Evolutionary conservation across 108 stramenopile genomes (phyloP), one percentile per base, ranked within the genome.

Genomic region (Cyclostephanos tholiformis): DNA sequence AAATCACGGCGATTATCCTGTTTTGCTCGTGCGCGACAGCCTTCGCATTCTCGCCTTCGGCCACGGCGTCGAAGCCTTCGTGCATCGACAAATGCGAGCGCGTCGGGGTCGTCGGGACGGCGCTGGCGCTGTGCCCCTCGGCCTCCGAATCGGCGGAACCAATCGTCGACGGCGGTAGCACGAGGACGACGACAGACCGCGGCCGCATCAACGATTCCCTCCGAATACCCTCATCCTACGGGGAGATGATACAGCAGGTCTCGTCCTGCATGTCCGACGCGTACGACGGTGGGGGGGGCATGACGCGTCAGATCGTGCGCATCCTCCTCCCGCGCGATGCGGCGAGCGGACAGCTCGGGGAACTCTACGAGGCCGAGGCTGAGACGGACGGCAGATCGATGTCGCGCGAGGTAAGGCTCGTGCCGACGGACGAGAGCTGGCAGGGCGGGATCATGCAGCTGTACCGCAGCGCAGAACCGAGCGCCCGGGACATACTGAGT

Each of bases 401-500:
- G 29, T n/a, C 25, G 10, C 30, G 76, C 19, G 59, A 79, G 16
- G 53, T 84, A 14, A 82, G 84, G 13, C 78, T 96, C 52, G 90
- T 88, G 0, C 95, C 95, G 0, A 79, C 89, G 4, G 95, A 96
- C 71, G 95, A 96, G 76, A 83, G 82, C 26, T 96, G 95, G 95
- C 93, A 94, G 68, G 95, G 95, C n/a, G 95, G 95, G 4, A 94
- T 91, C 27, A 91, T 92, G 91, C 95, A 96, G 72, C 65, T 95
- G 11, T 95, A 95, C 50, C 82, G 91, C 30, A 82, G 90, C 2
- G 86, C 87, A n/a, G 73, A 87, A 6, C 89, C 88, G 4, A 87
- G 89, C 13, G 61, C 74, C 12, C 67, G 80, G 65, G 86, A 87
- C 65, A 87, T 92, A 35, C 41, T 95, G 58, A 67, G 85, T 59